Evolutionary conservation across 371 early-diverging fungal species (phyloP).

Genomic region (Mucor lusitanicus): DNA sequence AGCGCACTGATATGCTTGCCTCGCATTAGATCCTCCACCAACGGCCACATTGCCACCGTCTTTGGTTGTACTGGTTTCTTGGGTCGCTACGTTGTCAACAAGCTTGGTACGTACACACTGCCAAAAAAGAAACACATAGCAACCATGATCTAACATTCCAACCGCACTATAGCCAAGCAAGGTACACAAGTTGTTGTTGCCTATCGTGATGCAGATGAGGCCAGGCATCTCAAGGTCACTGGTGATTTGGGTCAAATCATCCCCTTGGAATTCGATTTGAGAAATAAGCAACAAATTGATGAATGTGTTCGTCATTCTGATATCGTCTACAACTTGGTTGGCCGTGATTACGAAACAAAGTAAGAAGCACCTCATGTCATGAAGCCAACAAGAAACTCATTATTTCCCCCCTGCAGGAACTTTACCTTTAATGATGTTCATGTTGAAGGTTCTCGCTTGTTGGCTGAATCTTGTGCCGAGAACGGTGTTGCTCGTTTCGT

Average conservation of each 20-base stretch:
- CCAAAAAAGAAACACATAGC: not conserved
- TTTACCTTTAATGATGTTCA: constrained; percentile 86
- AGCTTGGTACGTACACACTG: constrained; percentile 64
- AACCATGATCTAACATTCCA: not conserved
- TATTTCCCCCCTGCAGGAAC: constrained; percentile 60
- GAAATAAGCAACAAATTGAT: constrained; percentile 80
- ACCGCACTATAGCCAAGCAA: constrained; percentile 39
- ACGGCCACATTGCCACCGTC: constrained; percentile 91
- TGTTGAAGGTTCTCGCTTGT: constrained; percentile 79
- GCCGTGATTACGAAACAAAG: constrained; percentile 91
- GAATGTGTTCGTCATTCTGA: constrained; percentile 92
- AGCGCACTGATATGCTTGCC: not conserved
- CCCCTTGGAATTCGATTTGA: constrained; percentile 88
- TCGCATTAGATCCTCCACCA: constrained; percentile 60
- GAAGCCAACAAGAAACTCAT: not conserved
- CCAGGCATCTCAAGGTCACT: constrained; percentile 85
- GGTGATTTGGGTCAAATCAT: constrained; percentile 96
- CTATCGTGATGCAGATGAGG: constrained; percentile 87
- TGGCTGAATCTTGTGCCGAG: constrained; percentile 84
- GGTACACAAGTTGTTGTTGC: constrained; percentile 94
- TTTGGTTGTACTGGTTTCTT: constrained; percentile 97
- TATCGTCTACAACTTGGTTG: constrained; percentile 93
- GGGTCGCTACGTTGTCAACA: constrained; percentile 91
- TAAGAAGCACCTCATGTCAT: constrained; percentile 26
- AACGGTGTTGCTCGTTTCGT: constrained; percentile 85